These are phyloP conservation scores for Boletus speciosus DNA, from an alignment of 768 basidiomycete species.

Conservation along the genomic window DNA sequence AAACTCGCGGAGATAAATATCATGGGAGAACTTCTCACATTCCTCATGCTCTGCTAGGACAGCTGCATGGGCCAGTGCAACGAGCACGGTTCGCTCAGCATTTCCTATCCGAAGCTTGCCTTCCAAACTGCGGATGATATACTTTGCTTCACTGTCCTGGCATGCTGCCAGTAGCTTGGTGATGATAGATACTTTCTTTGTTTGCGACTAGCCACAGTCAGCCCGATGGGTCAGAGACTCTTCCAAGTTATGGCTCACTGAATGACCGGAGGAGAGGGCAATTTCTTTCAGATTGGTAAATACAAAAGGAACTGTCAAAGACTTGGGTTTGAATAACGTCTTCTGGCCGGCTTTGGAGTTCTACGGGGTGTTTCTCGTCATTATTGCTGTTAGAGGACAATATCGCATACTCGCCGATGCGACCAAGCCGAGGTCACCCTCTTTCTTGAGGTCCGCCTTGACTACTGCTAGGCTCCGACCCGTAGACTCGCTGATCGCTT, in stretches of 20 bases:
- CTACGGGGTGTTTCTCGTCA: conserved; percentile 37
- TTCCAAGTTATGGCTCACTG: conserved; percentile 44
- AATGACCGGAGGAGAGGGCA: conserved; percentile 78
- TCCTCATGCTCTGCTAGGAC: conserved; percentile 77
- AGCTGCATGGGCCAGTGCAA: conserved; percentile 88
- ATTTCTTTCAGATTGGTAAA: conserved; percentile 91
- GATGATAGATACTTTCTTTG: conserved; percentile 92
- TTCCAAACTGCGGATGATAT: conserved; percentile 91
- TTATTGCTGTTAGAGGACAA: not conserved
- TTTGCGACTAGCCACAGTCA: conserved; percentile 66
- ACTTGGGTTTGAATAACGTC: conserved; percentile 91
- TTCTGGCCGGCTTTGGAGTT: conserved; percentile 92
- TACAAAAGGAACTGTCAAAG: conserved; percentile 82
- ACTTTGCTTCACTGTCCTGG: conserved; percentile 90
- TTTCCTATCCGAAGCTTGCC: conserved; percentile 97
- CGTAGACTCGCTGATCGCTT: conserved; percentile 92
- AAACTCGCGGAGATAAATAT: not conserved
- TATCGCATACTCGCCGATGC: conserved; percentile 67
- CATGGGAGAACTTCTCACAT: conserved; percentile 33
- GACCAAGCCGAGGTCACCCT: conserved; percentile 93
- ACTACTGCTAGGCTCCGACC: conserved; percentile 81
- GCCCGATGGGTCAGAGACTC: not conserved
- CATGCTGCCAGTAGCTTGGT: conserved; percentile 92
- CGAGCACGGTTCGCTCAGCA: conserved; percentile 92
- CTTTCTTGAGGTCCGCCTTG: conserved; percentile 90